phyloP scores from a whole-genome alignment of 2,329 filamentous ascomycete genomes.

The Lojkania enalia region DNA sequence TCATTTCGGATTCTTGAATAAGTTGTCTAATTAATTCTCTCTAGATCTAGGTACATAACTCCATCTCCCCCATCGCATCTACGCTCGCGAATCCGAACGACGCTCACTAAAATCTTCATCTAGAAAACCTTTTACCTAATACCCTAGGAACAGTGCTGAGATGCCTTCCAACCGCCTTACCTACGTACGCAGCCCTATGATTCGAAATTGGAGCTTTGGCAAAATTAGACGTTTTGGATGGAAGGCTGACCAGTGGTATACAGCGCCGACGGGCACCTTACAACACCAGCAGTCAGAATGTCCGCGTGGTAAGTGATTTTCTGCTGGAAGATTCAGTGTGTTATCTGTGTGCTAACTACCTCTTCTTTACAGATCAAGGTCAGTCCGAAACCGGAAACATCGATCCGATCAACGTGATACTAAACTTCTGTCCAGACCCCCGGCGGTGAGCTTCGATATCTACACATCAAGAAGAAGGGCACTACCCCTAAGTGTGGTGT shows the following conservation, averaged over 20 bases:
- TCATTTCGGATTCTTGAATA: neutral
- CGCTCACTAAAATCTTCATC: conserved; percentile 28
- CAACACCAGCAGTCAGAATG: conserved; percentile 98
- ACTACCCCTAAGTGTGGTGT: conserved; percentile 87
- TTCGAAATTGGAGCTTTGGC: conserved; percentile 1
- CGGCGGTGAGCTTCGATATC: conserved; percentile 90
- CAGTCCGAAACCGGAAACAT: conserved; percentile 3
- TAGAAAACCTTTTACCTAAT: conserved; percentile 38
- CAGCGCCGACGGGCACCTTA: conserved; percentile 67
- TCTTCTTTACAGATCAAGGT: conserved; percentile 29
- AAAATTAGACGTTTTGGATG: conserved; percentile 14
- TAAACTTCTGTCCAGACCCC: conserved; percentile 76
- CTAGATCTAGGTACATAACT: conserved; percentile 33
- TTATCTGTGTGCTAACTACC: conserved; percentile 11
- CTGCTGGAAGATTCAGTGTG: no score
- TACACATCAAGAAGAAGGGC: conserved; percentile 99
- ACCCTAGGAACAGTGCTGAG: conserved; percentile 46
- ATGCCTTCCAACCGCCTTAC: conserved; percentile 60
- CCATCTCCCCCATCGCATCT: conserved; percentile 4
- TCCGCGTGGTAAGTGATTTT: conserved; percentile 58
- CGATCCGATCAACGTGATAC: conserved; percentile 2
- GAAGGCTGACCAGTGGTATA: conserved; percentile 37
- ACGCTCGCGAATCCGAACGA: conserved; percentile 12
- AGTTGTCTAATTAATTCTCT: conserved; percentile 12
- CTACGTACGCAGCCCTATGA: conserved; percentile 49